These are phyloP conservation scores for Chaetomiaceae sp. DNA, from an alignment of 2,329 filamentous ascomycete genomes.

Conservation along the genomic window DNA sequence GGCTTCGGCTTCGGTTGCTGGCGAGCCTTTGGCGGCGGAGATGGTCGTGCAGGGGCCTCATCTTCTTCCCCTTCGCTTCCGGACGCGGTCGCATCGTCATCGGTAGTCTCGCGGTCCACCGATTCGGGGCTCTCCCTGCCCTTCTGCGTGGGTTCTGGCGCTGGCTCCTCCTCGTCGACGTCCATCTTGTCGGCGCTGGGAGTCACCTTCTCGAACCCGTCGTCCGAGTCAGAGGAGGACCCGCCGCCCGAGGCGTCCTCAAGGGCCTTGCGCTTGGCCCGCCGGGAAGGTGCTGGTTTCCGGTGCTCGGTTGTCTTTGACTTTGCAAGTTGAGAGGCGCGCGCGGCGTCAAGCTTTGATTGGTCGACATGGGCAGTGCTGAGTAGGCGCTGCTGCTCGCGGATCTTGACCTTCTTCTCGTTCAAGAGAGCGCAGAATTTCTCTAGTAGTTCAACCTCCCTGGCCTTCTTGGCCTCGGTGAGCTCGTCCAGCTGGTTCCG, in stretches of 20 bases:
- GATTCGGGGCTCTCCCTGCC: slow-evolving; percentile 29
- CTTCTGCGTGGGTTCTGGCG: neutral
- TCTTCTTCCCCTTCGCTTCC: slow-evolving; percentile 41
- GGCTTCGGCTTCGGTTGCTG: slow-evolving; percentile 1
- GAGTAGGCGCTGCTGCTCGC: slow-evolving; percentile 65
- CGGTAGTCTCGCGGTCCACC: slow-evolving; percentile 36
- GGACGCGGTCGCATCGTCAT: slow-evolving; percentile 40
- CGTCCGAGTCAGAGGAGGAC: slow-evolving; percentile 41
- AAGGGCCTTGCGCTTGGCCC: slow-evolving; percentile 48
- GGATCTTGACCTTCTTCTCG: slow-evolving; percentile 75
- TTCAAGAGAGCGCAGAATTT: slow-evolving; percentile 70
- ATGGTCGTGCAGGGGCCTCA: slow-evolving; percentile 20
- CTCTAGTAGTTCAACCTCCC: slow-evolving; percentile 62
- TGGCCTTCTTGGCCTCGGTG: slow-evolving; percentile 58
- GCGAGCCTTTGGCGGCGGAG: slow-evolving; percentile 4
- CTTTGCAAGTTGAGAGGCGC: slow-evolving; percentile 6
- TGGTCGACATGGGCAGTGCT: slow-evolving; percentile 17
- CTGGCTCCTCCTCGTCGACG: slow-evolving; percentile 34
- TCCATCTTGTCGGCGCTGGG: slow-evolving; percentile 46
- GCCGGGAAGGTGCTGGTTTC: slow-evolving; percentile 34
- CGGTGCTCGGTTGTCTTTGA: slow-evolving; percentile 23
- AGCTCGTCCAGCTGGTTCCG: slow-evolving; percentile 63
- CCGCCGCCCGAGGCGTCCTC: slow-evolving; percentile 31
- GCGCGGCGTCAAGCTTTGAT: slow-evolving; percentile 8
- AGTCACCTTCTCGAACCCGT: slow-evolving; percentile 47